Evolutionary conservation across 768 basidiomycete genomes (phyloP), one percentile per base, ranked within the genome.

Genomic region (Suillus americanus): DNA sequence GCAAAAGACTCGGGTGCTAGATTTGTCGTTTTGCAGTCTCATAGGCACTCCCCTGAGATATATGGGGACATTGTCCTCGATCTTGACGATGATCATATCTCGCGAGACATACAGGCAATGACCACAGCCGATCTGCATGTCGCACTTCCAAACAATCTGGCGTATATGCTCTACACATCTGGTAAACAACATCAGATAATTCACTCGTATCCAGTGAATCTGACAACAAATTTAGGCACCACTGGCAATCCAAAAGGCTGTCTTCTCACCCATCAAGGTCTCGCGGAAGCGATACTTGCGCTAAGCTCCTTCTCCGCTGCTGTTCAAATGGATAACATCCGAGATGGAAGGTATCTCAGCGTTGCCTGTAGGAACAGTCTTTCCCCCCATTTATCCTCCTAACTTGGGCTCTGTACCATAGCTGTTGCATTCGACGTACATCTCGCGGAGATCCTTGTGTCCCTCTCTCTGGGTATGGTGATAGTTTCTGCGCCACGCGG

Each of bases 341-440:
- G 77, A 33, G 60, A 70, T 25, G 75, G 75, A 37, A 76, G 64
- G 48, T 80, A 77, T 65, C 70, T 83, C 28, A 81, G 78, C 18
- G 71, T 82, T 43, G 83, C 82, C 45, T 85, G 82, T 84, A 59
- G 67, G 56, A 18, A 57, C 25, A 13, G 78, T 75, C 37, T 41
- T 40, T 57, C 48, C 23, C 30, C 20, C 33, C 54, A 18, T 62
- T 45, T 35, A 56, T 10, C 18, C 43, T 70, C 20, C 67, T 63
- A 40, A 62, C 40, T 37, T n/a, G 16, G 16, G 20, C n/a, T 10
- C 20, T 23, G n/a, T 37, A 35, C 20, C 30, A 16, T 65, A 85
- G 84, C 84, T 18, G 79, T 83, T 57, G 83, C 83, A 13, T 85
- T 85, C 66, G 83, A 85, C 62, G 83, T 85, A 0, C 83, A 85